Evolutionary conservation across 1,284 basidiomycete genomes (phyloP), one percentile per base, ranked within the genome.

Genomic region (Cryptococcus jaspeensis): DNA sequence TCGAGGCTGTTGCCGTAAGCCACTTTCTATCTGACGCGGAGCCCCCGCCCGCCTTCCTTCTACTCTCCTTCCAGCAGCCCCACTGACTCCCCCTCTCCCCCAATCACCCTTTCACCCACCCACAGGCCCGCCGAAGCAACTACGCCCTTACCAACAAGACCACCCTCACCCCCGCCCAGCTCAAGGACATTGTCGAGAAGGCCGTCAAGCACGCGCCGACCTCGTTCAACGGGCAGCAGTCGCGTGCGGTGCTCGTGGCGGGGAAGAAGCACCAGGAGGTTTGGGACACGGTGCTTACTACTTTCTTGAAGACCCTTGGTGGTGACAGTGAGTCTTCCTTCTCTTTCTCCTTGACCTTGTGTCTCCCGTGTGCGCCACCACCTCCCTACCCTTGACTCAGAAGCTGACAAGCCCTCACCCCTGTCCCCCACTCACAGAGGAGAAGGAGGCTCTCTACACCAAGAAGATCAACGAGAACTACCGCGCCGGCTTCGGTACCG

Each of bases 171-270:
- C 67, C 79, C 54, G 69, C 67, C 6, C 64, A 76, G 55, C 64
- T 82, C 55, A 60, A 73, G 32, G 69, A 70, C 44, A 60, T 81
- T 45, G 75, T 82, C 58, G 65, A 79, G 61, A 61, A 72, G 43
- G 70, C 71, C 47, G 70, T 82, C 61, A 78, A 78, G 65, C 71
- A 79, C 65, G 69, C 77, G 6, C 80, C 80, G 15, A 72, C 67
- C 44, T 67, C 69, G 36, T 77, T 71, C 76, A 81, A 82, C 75
- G 77, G 76, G 38, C 80, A 81, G 64, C 75, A 77, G 13, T 71
- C 75, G 4, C 73, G 80, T 15, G 77, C 77, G 0, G 72, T 82
- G 36, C 60, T 81, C 28, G 68, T 81, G n/a, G 70, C 78, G 35
- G 79, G 77, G 23, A 66, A 71, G 3, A 73, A 78, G 48, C 74